Conservation (phyloP, 1,284 basidiomycete species). For the Cutaneotrichosporon cutaneum region DNA sequence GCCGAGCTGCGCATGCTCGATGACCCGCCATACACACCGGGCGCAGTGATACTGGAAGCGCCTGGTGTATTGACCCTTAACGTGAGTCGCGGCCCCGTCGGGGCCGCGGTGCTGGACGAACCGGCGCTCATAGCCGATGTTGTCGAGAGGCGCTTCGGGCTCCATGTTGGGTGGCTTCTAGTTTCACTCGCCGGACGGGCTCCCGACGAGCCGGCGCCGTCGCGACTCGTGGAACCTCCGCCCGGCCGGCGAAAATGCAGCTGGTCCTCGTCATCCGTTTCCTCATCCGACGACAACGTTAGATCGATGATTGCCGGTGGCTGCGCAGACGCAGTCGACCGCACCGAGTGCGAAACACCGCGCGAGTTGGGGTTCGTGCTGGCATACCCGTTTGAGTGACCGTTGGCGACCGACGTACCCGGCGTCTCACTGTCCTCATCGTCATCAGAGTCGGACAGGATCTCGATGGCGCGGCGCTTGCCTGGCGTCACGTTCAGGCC, state of each 20-base stretch:
- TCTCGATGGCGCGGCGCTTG: conserved; percentile 59
- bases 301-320: conserved; percentile 65
- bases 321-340: conserved; percentile 9
- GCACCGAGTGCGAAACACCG: neutral
- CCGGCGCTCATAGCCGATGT: neutral
- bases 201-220: conserved; percentile 30
- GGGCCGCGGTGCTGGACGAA: neutral
- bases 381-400: conserved; percentile 6
- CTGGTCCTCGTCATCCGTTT: conserved; percentile 43
- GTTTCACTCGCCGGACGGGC: conserved; percentile 17
- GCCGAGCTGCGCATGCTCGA: neutral
- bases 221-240: conserved; percentile 34
- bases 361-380: conserved; percentile 4
- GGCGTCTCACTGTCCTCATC: conserved; percentile 56
- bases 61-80: neutral
- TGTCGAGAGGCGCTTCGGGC: conserved; percentile 1
- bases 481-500: conserved; percentile 14
- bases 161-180: neutral
- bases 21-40: neutral
- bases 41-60: neutral
- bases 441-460: conserved; percentile 73
- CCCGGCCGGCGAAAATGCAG: conserved; percentile 42
- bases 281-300: conserved; percentile 64
- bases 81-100: neutral
- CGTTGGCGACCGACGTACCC: conserved; percentile 4